A percentile compares a stretch with the other conserved stretches of the same genome.
phyloP scores from a whole-genome alignment of 225 moss, liverwort and hornwort genomes.

The Marchantia polymorpha region DNA sequence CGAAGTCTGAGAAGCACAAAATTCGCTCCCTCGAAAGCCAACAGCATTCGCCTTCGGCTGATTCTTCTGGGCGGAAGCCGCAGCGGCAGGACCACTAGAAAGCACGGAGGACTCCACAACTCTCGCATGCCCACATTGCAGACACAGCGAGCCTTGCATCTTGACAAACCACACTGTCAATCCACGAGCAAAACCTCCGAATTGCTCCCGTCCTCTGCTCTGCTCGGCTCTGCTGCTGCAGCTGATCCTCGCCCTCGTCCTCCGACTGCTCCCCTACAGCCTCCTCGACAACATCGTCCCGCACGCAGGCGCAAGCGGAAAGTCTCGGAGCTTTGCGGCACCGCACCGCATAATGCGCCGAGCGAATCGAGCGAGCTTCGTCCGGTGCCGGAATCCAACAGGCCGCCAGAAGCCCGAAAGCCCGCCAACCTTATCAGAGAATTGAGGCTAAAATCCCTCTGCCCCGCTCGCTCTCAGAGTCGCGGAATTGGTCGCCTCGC shows the following conservation, averaged over 20 bases:
- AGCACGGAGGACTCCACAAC: background rate
- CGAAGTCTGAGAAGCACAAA: constrained; percentile 29
- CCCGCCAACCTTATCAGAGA: constrained; percentile 8
- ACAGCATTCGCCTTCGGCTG: constrained; percentile 6
- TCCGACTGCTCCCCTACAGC: background rate
- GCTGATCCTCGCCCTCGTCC: background rate
- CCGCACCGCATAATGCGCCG: too few relatives aligned
- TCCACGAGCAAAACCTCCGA: too few relatives aligned
- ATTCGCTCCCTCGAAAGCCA: constrained; percentile 31
- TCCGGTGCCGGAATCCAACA: background rate
- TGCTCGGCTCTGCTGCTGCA: too few relatives aligned
- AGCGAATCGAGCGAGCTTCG: background rate
- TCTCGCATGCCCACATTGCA: constrained; percentile 13
- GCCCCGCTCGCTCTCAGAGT: background rate
- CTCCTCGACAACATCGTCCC: background rate
- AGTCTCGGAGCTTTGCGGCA: background rate
- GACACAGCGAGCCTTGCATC: constrained; percentile 25
- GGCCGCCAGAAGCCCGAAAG: background rate
- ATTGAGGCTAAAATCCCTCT: constrained; percentile 11
- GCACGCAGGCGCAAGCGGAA: background rate
- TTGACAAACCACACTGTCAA: background rate
- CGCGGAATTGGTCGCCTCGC: background rate
- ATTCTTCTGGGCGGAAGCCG: background rate
- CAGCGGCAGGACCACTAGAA: background rate
- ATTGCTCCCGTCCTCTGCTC: too few relatives aligned